Conservation (phyloP, 2,329 filamentous ascomycete species). For the Apiospora koreana region DNA sequence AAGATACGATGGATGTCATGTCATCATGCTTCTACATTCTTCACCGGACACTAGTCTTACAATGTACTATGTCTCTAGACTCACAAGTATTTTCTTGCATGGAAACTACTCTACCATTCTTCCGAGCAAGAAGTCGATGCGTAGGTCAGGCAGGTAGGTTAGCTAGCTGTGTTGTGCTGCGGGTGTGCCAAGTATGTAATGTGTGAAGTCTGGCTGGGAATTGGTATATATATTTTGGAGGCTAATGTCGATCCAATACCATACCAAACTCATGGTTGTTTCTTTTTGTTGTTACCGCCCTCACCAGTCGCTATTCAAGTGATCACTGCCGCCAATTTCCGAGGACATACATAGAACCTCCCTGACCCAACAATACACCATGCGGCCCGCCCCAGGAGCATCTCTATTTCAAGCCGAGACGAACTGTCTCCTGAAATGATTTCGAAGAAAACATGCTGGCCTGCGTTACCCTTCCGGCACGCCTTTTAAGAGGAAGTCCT, state of each 20-base stretch:
- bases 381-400: conserved; percentile 13
- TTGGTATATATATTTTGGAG: neutral
- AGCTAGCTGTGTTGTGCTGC: neutral
- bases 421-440: neutral
- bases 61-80: neutral
- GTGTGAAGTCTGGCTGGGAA: neutral
- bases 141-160: neutral
- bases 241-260: neutral
- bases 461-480: neutral
- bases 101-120: neutral
- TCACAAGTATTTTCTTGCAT: neutral
- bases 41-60: neutral
- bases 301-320: neutral
- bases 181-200: neutral
- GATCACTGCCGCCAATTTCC: no score
- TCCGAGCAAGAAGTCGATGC: neutral
- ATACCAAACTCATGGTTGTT: neutral
- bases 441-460: conserved; percentile 8
- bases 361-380: neutral
- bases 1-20: neutral
- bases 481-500: neutral
- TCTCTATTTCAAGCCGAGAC: conserved; percentile 16
- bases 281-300: neutral
- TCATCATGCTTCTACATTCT: neutral
- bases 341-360: neutral